These are phyloP conservation scores for Malus hybrid DNA, from an alignment of 331 rosid genomes.

Conservation along the genomic window DNA sequence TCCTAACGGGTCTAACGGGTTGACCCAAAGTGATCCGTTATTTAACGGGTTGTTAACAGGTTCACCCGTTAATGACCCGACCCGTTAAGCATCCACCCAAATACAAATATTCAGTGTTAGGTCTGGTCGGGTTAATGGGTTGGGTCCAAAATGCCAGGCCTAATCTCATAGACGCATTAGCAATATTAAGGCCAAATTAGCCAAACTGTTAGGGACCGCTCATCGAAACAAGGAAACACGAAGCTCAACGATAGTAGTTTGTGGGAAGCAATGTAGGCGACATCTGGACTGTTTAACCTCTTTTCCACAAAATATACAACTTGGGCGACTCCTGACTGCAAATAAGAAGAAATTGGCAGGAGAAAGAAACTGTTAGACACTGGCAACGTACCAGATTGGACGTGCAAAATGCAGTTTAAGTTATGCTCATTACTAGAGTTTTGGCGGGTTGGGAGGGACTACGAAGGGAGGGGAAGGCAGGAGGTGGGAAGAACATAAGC, in stretches of 20 bases:
- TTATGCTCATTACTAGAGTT: neutral
- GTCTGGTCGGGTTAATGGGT: too few relatives aligned
- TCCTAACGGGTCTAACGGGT: too few relatives aligned
- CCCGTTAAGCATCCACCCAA: too few relatives aligned
- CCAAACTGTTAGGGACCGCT: neutral
- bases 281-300: constrained; percentile 52
- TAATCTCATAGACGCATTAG: neutral
- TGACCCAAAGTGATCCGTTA: too few relatives aligned
- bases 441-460: neutral
- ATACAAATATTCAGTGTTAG: too few relatives aligned
- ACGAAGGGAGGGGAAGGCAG: neutral
- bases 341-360: neutral
- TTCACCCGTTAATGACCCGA: too few relatives aligned
- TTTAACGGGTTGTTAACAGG: too few relatives aligned
- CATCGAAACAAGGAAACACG: neutral
- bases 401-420: constrained; percentile 2
- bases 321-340: constrained; percentile 85
- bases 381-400: neutral
- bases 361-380: neutral
- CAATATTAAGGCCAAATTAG: neutral
- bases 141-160: too few relatives aligned
- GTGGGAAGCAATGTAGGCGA: constrained; percentile 64
- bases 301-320: constrained; percentile 78
- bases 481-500: neutral
- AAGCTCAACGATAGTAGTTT: constrained; percentile 50